Percentiles rank a stretch among this genome's conserved stretches.
Evolutionary conservation across 371 early-diverging fungal genomes (phyloP).

Genomic region (Rhizomucor miehei): DNA sequence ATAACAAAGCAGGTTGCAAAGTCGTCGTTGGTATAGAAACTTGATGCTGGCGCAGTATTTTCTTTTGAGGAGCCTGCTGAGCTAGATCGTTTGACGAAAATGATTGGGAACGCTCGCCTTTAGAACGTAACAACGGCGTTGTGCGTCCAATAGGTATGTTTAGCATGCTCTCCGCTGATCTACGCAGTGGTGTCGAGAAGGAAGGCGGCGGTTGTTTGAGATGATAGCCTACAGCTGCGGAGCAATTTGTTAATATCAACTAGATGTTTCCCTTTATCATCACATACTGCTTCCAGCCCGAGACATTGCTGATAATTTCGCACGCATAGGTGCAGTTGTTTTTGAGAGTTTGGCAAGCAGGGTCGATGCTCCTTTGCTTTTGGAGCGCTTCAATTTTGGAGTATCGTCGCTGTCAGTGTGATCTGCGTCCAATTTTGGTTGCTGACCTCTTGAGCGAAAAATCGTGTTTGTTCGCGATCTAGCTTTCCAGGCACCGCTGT

Average conservation of each 20-base stretch:
- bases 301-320: conserved; percentile 40
- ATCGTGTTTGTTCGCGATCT: conserved; percentile 14
- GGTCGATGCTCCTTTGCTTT: conserved; percentile 17
- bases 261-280: background rate
- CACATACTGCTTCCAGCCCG: conserved; percentile 24
- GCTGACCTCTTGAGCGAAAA: conserved; percentile 24
- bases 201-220: conserved; percentile 10
- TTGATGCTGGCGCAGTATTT: conserved; percentile 10
- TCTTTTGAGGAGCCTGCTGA: conserved; percentile 14
- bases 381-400: conserved; percentile 10
- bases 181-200: conserved; percentile 26
- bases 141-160: conserved; percentile 24
- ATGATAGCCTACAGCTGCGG: too few species aligned
- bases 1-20: conserved; percentile 81
- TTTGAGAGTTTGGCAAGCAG: conserved; percentile 37
- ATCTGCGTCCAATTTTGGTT: conserved; percentile 26
- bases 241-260: background rate
- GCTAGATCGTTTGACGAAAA: conserved; percentile 31
- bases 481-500: conserved; percentile 12
- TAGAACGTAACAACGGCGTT: conserved; percentile 19
- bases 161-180: conserved; percentile 41
- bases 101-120: conserved; percentile 43
- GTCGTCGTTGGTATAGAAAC: conserved; percentile 23
- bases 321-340: conserved; percentile 48
- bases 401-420: conserved; percentile 4